Base-by-base conservation (phyloP, 108 stramenopile species). In the Skeletonema marinoi region DNA sequence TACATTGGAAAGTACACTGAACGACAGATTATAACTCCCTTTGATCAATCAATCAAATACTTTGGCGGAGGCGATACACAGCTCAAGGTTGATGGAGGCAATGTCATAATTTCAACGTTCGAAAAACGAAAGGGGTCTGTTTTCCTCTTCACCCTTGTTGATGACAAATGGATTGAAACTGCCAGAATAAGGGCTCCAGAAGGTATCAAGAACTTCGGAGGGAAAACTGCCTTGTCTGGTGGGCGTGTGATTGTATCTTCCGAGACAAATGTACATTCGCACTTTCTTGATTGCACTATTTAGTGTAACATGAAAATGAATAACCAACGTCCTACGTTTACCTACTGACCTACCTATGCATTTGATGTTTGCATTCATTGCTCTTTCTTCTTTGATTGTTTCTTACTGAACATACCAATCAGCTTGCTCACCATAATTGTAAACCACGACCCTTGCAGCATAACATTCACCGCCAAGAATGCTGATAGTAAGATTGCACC, bases 361-460 rank as follows among this genome's bases (percentile, higher is more conserved):
- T 41, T 46, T n/a, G 44, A 46, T 5, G 16, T 46, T 56, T 29
- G 7, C 35, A 30, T 19, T 64, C 32, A 64, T 35, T 64, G 35
- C 68, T 64, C 39, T 46, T 48, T 68, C 21, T 16, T 48, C 38
- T 68, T 33, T 30, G 32, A 16, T 11, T 48, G n/a, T 16, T 38
- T 62, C 25, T 54, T 54, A 13, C 6, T 21, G 14, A 62, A 11
- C 35, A 56, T 65, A 21, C 50, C 62, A 51, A 60, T 31, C 30
- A 79, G 35, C 42, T 73, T 79, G 39, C 64, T 19, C 64, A 61
- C 68, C 71, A 79, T 79, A 13, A 65, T 41, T 13, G 21, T 25
- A 51, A 79, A 73, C 78, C 78, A 79, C 14, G 56, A 54, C n/a
- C 63, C 36, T 32, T 73, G 78, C 33, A 79, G 64, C 56, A 38